Evolutionary conservation across 495 filamentous ascomycete genomes (phyloP).

Genomic region (Hapsidospora chrysogenum): DNA sequence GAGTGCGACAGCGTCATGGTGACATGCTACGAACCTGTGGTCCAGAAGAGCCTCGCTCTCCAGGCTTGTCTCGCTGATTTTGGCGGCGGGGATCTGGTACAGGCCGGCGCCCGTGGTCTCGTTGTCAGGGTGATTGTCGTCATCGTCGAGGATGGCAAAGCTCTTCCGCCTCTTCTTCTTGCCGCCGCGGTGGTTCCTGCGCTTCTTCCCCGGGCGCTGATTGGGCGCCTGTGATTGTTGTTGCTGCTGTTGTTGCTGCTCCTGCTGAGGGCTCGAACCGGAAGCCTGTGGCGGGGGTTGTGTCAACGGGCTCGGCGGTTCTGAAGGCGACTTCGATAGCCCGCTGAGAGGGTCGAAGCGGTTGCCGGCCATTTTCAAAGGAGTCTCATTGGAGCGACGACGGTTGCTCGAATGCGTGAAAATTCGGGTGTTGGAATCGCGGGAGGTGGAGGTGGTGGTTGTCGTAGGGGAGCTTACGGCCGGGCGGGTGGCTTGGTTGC

Average conservation of each 20-base stretch:
- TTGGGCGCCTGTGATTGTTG: neutral
- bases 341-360: neutral
- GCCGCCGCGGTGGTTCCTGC: conserved; percentile 27
- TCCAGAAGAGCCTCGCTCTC: conserved; percentile 69
- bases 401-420: too few relatives aligned
- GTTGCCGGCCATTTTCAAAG: conserved; percentile 2
- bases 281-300: neutral
- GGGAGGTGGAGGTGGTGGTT: too few relatives aligned
- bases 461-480: too few relatives aligned
- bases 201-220: conserved; percentile 7
- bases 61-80: conserved; percentile 62
- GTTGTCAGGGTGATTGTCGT: conserved; percentile 16
- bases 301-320: too few relatives aligned
- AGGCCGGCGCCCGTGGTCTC: conserved; percentile 24
- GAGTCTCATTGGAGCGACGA: too few relatives aligned
- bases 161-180: conserved; percentile 52
- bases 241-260: neutral
- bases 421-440: too few relatives aligned
- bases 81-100: conserved; percentile 38
- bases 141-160: conserved; percentile 37
- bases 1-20: neutral
- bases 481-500: too few relatives aligned
- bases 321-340: neutral
- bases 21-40: conserved; percentile 39
- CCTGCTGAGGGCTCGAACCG: neutral